Percentiles rank a stretch among this genome's conserved stretches.
Evolutionary conservation across 1,139 yeast species (phyloP).

Genomic region (Scheffersomyces illinoinensis): DNA sequence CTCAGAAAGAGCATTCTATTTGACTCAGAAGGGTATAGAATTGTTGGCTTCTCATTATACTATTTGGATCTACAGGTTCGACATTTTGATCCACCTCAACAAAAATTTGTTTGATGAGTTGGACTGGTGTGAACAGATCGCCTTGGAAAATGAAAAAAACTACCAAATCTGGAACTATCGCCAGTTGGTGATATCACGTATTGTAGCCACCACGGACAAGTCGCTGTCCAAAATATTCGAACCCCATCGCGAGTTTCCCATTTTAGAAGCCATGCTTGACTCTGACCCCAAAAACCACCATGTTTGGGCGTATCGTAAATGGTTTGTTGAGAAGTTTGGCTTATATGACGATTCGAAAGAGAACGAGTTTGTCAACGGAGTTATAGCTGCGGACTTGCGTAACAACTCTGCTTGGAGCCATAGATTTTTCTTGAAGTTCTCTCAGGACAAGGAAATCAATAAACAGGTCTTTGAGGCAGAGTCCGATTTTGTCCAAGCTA

Average conservation of each 20-base stretch:
- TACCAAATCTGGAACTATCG: constrained; percentile 97
- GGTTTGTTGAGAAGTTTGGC: constrained; percentile 64
- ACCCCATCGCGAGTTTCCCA: constrained; percentile 59
- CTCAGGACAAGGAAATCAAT: constrained; percentile 14
- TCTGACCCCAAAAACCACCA: constrained; percentile 91
- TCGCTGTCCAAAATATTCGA: constrained; percentile 27
- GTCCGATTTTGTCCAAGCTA: constrained; percentile 42
- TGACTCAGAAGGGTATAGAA: constrained; percentile 64
- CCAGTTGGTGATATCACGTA: constrained; percentile 51
- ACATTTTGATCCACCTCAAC: constrained; percentile 47
- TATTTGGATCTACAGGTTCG: constrained; percentile 78
- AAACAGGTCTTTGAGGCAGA: constrained; percentile 28
- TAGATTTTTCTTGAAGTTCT: constrained; percentile 60
- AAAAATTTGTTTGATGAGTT: constrained; percentile 26
- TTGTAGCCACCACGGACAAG: constrained; percentile 19
- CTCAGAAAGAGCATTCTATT: constrained; percentile 67
- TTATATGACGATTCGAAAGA: constrained; percentile 51
- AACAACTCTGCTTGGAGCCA: constrained; percentile 97
- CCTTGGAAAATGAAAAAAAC: constrained; percentile 79
- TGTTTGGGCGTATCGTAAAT: constrained; percentile 90
- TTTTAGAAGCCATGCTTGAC: constrained; percentile 64
- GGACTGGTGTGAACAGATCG: constrained; percentile 75
- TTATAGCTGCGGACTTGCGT: constrained; percentile 64
- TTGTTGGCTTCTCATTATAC: constrained; percentile 89
- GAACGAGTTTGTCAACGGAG: constrained; percentile 47